A percentile compares a stretch with the other conserved stretches of the same genome.
Evolutionary conservation across 805 yeast genomes (phyloP).

Genomic region (Starmerella asiatica): DNA sequence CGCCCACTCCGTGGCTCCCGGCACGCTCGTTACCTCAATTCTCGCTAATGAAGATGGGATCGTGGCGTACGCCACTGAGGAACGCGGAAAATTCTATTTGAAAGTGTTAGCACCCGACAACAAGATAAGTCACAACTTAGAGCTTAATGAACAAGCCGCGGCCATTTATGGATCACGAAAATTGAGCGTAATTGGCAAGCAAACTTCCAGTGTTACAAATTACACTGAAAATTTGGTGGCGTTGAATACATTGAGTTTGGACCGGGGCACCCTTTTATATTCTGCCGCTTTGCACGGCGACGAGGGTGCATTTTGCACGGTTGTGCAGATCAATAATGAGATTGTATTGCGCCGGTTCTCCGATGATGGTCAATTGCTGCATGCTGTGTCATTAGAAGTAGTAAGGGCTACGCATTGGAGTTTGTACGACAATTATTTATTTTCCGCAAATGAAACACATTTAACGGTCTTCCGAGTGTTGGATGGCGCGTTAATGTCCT

Average conservation of each 20-base stretch:
- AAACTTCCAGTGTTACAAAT: not conserved
- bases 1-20: constrained; percentile 27
- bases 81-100: constrained; percentile 23
- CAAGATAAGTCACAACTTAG: constrained; percentile 1
- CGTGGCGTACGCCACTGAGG: constrained; percentile 21
- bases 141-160: constrained; percentile 8
- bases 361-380: not conserved
- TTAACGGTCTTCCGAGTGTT: constrained; percentile 4
- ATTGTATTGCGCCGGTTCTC: not conserved
- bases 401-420: not conserved
- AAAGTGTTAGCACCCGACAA: constrained; percentile 4
- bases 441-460: not conserved
- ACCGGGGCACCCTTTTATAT: not conserved
- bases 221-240: not conserved
- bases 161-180: constrained; percentile 2
- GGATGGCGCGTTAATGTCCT: not conserved
- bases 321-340: not conserved
- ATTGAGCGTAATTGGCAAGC: constrained; percentile 1
- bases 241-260: not conserved
- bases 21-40: constrained; percentile 22
- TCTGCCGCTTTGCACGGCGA: not conserved
- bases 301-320: constrained; percentile 3
- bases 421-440: not conserved
- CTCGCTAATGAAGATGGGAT: constrained; percentile 2
- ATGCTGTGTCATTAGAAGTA: not conserved